Evolutionary conservation across 1,284 basidiomycete genomes (phyloP).

Genomic region (Cryptococcus sp.): DNA sequence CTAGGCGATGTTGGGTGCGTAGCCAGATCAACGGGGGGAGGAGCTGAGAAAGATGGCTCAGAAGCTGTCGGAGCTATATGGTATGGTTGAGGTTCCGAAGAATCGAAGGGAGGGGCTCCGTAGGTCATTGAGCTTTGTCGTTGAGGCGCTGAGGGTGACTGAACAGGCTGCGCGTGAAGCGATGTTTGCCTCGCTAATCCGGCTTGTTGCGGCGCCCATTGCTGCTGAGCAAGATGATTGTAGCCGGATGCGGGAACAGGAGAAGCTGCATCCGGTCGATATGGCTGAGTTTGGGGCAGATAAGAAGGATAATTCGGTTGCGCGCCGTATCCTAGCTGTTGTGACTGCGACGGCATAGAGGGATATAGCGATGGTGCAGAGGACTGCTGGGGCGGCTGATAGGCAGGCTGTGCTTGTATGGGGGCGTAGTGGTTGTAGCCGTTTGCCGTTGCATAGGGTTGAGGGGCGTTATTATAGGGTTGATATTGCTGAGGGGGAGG

Average conservation of each 20-base stretch:
- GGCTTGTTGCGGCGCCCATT: slow-evolving; percentile 11
- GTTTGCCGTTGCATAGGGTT: slow-evolving; percentile 8
- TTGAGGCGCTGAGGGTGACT: slow-evolving; percentile 5
- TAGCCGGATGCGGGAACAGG: slow-evolving; percentile 19
- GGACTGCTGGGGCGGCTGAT: slow-evolving; percentile 6
- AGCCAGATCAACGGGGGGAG: no score
- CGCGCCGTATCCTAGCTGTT: slow-evolving; percentile 4
- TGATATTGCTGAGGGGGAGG: slow-evolving; percentile 17
- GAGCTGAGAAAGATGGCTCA: no score
- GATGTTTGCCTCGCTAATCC: slow-evolving; percentile 6
- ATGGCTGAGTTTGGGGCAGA: slow-evolving; percentile 28
- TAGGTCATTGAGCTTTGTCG: slow-evolving; percentile 6
- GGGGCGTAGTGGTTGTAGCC: slow-evolving; percentile 14
- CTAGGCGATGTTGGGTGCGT: no score
- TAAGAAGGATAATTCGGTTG: slow-evolving; percentile 10
- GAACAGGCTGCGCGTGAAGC: slow-evolving; percentile 5
- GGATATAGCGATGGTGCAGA: slow-evolving; percentile 30
- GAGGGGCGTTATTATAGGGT: slow-evolving; percentile 9
- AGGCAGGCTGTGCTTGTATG: slow-evolving; percentile 5
- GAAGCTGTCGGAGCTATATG: no score
- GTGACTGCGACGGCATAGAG: slow-evolving; percentile 22
- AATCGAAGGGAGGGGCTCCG: background rate
- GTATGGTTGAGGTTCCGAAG: background rate
- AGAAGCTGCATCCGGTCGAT: slow-evolving; percentile 8
- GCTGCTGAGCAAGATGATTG: slow-evolving; percentile 14